phyloP scores from a whole-genome alignment of 768 basidiomycete species.

The Zangia roseola region DNA sequence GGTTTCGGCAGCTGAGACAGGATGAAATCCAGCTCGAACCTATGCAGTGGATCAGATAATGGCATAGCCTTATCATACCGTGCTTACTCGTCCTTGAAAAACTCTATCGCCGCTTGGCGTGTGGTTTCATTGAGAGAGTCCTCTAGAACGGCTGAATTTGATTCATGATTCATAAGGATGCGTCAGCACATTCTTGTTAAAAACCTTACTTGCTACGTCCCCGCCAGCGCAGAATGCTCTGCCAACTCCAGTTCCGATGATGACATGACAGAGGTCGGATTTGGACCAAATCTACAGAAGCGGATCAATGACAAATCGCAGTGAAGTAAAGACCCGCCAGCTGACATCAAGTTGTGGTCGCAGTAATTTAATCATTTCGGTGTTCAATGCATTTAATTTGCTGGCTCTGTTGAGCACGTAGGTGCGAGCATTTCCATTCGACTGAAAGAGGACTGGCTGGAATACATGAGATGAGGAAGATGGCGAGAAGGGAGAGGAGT shows the following conservation, averaged over 20 bases:
- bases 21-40: constrained; percentile 79
- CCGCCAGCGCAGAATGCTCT: constrained; percentile 93
- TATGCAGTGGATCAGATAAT: constrained; percentile 29
- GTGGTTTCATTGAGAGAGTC: constrained; percentile 51
- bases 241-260: constrained; percentile 70
- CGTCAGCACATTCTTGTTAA: constrained; percentile 2
- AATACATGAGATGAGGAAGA: constrained; percentile 19
- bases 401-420: constrained; percentile 78
- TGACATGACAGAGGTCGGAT: constrained; percentile 66
- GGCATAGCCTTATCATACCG: constrained; percentile 2
- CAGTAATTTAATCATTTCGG: constrained; percentile 71
- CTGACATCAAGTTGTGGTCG: constrained; percentile 74
- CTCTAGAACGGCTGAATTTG: constrained; percentile 57
- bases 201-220: constrained; percentile 78
- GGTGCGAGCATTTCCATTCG: constrained; percentile 57
- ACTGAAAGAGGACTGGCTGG: constrained; percentile 65
- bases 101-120: constrained; percentile 67
- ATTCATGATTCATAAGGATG: neutral
- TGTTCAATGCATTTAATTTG: constrained; percentile 82
- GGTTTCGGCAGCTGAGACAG: constrained; percentile 74
- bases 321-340: neutral
- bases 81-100: constrained; percentile 87
- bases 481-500: neutral
- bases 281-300: constrained; percentile 65
- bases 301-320: constrained; percentile 6